These are phyloP conservation scores for Torulaspora maleeae DNA, from an alignment of 805 yeast genomes.

Conservation along the genomic window DNA sequence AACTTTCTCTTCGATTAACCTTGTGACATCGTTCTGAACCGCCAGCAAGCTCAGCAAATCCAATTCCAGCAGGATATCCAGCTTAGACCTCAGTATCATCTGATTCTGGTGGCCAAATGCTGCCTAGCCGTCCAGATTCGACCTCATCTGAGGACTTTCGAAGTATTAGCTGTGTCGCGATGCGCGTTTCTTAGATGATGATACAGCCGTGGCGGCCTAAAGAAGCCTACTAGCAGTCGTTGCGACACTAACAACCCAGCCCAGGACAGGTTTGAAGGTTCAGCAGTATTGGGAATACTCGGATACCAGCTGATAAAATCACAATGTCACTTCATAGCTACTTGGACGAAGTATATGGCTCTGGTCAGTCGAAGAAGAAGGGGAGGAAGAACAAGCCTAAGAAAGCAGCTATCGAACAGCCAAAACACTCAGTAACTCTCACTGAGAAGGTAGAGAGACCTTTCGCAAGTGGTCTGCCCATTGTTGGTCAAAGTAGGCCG, in stretches of 20 bases:
- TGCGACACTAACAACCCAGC: neutral
- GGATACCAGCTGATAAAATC: neutral
- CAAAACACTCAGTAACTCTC: slow-evolving; percentile 11
- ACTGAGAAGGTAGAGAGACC: slow-evolving; percentile 18
- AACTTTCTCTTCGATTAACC: slow-evolving; percentile 13
- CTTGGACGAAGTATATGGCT: slow-evolving; percentile 42
- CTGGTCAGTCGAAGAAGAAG: slow-evolving; percentile 24
- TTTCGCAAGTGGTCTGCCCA: slow-evolving; percentile 11
- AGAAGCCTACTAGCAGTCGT: neutral
- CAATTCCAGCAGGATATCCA: slow-evolving; percentile 12
- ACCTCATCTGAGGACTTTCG: neutral
- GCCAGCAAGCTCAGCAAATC: slow-evolving; percentile 20
- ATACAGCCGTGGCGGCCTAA: slow-evolving; percentile 2
- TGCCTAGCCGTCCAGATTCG: neutral
- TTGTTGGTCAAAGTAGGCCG: neutral
- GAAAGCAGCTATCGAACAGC: slow-evolving; percentile 10
- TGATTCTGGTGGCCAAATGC: neutral
- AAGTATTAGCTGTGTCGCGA: neutral
- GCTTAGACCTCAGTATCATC: slow-evolving; percentile 10
- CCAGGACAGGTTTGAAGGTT: too few species aligned
- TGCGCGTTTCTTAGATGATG: neutral
- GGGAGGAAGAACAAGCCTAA: slow-evolving; percentile 28
- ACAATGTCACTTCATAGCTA: slow-evolving; percentile 47
- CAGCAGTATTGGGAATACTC: too few species aligned
- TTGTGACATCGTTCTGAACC: slow-evolving; percentile 24